These are phyloP conservation scores for Tubosaeta sp. DNA, from an alignment of 768 basidiomycete genomes.

Conservation along the genomic window DNA sequence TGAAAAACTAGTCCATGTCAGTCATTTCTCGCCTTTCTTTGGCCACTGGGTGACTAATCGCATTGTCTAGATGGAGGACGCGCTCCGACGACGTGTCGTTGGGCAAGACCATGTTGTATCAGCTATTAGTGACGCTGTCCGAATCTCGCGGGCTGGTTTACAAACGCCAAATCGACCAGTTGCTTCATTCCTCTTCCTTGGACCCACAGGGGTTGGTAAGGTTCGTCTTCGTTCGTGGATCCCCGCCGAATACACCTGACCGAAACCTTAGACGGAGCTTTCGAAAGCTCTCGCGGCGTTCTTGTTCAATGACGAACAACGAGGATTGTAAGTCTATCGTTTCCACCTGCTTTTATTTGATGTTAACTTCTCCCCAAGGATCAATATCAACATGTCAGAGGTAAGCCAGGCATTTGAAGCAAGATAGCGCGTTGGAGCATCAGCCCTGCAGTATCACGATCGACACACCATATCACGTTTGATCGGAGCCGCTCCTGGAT, in stretches of 20 bases:
- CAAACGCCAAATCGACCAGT: slow-evolving; percentile 87
- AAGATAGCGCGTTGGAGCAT: not conserved
- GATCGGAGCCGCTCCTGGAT: slow-evolving; percentile 91
- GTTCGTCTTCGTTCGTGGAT: slow-evolving; percentile 28
- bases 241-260: not conserved
- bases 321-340: slow-evolving; percentile 62
- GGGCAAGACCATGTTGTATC: slow-evolving; percentile 89
- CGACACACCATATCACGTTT: slow-evolving; percentile 87
- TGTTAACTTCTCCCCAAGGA: slow-evolving; percentile 38
- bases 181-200: slow-evolving; percentile 88
- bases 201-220: slow-evolving; percentile 86
- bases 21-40: slow-evolving; percentile 23
- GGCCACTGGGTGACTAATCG: not conserved
- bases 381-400: slow-evolving; percentile 96
- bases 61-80: slow-evolving; percentile 75
- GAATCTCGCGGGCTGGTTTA: slow-evolving; percentile 88
- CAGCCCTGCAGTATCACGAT: slow-evolving; percentile 67
- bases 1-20: slow-evolving; percentile 82
- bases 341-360: not conserved
- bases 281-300: slow-evolving; percentile 86
- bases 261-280: slow-evolving; percentile 59
- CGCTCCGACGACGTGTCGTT: slow-evolving; percentile 68
- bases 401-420: slow-evolving; percentile 14
- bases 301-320: slow-evolving; percentile 84
- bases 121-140: slow-evolving; percentile 85